Evolutionary conservation across 2,329 filamentous ascomycete species (phyloP).

Genomic region (Apiospora kogelbergensis): DNA sequence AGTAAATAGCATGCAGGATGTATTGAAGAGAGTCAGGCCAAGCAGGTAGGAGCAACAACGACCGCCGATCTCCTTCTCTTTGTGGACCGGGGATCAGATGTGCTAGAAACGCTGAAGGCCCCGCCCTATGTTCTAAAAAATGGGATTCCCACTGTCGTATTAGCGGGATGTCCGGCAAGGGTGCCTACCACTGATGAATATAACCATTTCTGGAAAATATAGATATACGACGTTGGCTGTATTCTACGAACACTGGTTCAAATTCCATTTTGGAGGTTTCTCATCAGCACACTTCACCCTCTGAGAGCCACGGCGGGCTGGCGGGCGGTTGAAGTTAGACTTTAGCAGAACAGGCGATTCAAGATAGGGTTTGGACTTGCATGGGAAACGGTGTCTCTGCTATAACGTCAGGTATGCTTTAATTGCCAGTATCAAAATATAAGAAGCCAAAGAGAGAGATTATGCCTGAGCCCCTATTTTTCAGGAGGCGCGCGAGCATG

Average conservation of each 20-base stretch:
- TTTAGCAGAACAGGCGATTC: background rate
- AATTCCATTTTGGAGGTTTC: background rate
- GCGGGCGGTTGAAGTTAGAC: background rate
- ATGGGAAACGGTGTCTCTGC: background rate
- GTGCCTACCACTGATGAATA: background rate
- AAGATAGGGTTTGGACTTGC: background rate
- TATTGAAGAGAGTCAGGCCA: background rate
- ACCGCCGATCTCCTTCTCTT: background rate
- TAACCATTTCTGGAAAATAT: background rate
- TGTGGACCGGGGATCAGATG: background rate
- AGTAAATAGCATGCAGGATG: background rate
- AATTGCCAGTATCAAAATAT: background rate
- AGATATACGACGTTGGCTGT: background rate
- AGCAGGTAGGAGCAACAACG: background rate
- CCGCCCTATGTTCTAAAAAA: background rate
- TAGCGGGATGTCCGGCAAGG: slow-evolving; percentile 4
- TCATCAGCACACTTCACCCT: background rate
- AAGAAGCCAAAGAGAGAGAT: background rate
- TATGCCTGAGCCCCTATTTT: background rate
- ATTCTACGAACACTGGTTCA: background rate
- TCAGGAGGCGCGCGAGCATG: background rate
- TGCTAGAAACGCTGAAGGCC: slow-evolving; percentile 1
- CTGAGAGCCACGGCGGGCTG: background rate
- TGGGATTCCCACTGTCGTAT: background rate
- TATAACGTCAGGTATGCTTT: background rate